Conservation (phyloP, 768 basidiomycete species). For the Sistotremastrum suecicum region DNA sequence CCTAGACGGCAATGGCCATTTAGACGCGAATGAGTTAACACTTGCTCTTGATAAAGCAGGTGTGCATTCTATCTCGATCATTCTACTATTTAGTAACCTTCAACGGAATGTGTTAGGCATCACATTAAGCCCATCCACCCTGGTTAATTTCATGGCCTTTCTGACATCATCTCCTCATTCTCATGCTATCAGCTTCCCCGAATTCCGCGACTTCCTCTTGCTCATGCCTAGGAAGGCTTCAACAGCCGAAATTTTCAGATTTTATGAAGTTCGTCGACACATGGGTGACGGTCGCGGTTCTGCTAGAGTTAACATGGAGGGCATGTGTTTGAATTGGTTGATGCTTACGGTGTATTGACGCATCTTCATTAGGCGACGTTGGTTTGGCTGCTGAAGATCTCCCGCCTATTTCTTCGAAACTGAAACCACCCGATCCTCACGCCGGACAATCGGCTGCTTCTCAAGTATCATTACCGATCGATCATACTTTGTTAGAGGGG, state of each 20-base stretch:
- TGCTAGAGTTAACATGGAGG: slow-evolving; percentile 81
- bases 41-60: slow-evolving; percentile 61
- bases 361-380: slow-evolving; percentile 46
- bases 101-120: slow-evolving; percentile 38
- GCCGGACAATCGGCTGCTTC: slow-evolving; percentile 4
- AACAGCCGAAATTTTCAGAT: slow-evolving; percentile 73
- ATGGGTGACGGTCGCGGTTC: slow-evolving; percentile 66
- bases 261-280: slow-evolving; percentile 57
- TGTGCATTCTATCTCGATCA: slow-evolving; percentile 17
- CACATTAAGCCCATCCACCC: slow-evolving; percentile 46
- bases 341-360: slow-evolving; percentile 1
- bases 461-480: slow-evolving; percentile 3
- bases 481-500: slow-evolving; percentile 16
- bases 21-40: slow-evolving; percentile 52
- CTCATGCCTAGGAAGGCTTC: slow-evolving; percentile 73
- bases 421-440: background rate
- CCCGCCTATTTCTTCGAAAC: slow-evolving; percentile 21
- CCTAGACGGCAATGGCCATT: slow-evolving; percentile 71
- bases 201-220: slow-evolving; percentile 84
- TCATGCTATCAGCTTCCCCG: slow-evolving; percentile 59
- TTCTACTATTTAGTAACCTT: slow-evolving; percentile 3
- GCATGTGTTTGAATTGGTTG: slow-evolving; percentile 26
- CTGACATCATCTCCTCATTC: slow-evolving; percentile 61
- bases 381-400: slow-evolving; percentile 66
- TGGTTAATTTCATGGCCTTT: slow-evolving; percentile 69